A percentile compares a stretch with the other conserved stretches of the same genome.
These are phyloP conservation scores for Tolypocladium sp. DNA, from an alignment of 2,329 filamentous ascomycete species.

Conservation along the genomic window DNA sequence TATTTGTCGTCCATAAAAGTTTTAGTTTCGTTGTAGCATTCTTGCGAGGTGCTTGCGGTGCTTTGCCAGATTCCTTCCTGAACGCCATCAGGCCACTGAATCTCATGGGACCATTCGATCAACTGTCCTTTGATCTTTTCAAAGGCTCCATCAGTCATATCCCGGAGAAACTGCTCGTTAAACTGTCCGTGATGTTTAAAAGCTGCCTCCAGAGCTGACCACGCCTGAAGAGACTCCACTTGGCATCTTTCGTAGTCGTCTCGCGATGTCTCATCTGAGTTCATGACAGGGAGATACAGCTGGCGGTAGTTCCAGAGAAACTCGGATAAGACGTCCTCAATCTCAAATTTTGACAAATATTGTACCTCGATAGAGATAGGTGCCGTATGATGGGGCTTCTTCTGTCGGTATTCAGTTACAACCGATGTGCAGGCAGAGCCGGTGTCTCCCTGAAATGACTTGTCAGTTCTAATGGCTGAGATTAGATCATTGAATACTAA, in stretches of 20 bases:
- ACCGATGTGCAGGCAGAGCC: conserved; percentile 24
- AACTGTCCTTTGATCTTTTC: conserved; percentile 14
- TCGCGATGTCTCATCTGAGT: conserved; percentile 8
- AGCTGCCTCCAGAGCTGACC: conserved; percentile 26
- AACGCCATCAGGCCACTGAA: conserved; percentile 21
- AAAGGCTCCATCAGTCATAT: conserved; percentile 16
- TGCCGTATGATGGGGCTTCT: conserved; percentile 10
- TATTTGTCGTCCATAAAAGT: conserved; percentile 21
- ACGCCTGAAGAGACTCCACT: conserved; percentile 27
- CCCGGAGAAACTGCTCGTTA: conserved; percentile 9
- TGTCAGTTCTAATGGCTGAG: no score
- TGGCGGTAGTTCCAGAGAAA: conserved; percentile 22
- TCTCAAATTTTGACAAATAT: conserved; percentile 16
- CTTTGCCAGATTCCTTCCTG: conserved; percentile 16
- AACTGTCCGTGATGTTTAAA: conserved; percentile 18
- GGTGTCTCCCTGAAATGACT: conserved; percentile 20
- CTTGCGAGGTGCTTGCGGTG: conserved; percentile 17
- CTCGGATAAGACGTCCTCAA: conserved; percentile 17
- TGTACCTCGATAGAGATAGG: conserved; percentile 22
- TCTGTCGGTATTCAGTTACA: conserved; percentile 24
- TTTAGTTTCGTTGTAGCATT: conserved; percentile 18
- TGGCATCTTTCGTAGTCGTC: conserved; percentile 15
- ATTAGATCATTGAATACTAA: no score
- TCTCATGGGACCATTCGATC: conserved; percentile 16
- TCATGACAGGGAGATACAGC: conserved; percentile 14